Evolutionary conservation across 208 protist genomes (phyloP).

Genomic region (Acanthamoeba lenticulata): DNA sequence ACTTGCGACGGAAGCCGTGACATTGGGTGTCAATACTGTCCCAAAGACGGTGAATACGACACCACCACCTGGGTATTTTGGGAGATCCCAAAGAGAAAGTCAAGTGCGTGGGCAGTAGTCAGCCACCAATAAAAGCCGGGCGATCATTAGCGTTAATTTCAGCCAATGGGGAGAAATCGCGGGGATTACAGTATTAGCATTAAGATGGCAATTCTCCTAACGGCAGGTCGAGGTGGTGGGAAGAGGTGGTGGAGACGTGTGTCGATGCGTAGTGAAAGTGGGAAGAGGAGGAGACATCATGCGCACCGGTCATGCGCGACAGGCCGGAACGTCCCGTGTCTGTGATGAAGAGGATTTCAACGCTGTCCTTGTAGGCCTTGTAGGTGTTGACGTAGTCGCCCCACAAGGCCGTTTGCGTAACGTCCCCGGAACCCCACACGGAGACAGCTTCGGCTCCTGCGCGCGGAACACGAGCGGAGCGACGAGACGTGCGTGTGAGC

Average conservation of each 20-base stretch:
- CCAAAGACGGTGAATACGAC: not conserved
- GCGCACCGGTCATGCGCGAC: not conserved
- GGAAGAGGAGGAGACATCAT: not conserved
- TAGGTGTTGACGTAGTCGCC: not conserved
- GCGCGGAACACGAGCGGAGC: not conserved
- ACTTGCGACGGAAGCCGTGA: not conserved
- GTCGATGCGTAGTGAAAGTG: not conserved
- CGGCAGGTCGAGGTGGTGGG: too few relatives aligned
- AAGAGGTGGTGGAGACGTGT: too few relatives aligned
- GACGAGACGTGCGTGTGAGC: too few relatives aligned
- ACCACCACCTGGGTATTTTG: not conserved
- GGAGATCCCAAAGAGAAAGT: not conserved
- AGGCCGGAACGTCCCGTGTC: not conserved
- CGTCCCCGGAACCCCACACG: not conserved
- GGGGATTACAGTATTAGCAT: too few relatives aligned
- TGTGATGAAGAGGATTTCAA: not conserved
- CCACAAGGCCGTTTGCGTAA: not conserved
- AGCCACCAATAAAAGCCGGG: not conserved
- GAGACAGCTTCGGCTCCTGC: not conserved
- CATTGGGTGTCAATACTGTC: not conserved
- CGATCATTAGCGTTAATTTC: too few relatives aligned
- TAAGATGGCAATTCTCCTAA: too few relatives aligned
- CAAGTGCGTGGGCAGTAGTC: not conserved
- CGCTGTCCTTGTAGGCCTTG: constrained; percentile 10
- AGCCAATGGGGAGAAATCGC: too few relatives aligned